Evolutionary conservation across 257 asterid species (phyloP).

Genomic region (Osmanthus fragrans): DNA sequence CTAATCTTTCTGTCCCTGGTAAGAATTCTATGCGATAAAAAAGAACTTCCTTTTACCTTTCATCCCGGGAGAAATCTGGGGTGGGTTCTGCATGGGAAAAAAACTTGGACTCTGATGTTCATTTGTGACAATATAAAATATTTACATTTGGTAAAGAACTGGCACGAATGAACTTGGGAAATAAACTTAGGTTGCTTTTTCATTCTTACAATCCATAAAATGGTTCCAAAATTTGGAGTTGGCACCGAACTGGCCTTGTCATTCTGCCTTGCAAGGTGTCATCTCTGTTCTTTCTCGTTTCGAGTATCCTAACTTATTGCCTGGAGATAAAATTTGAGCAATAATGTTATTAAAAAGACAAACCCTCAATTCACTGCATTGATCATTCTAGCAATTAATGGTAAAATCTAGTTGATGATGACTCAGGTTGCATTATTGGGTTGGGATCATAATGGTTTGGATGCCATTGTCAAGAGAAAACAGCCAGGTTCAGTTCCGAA

Average conservation of each 20-base stretch:
- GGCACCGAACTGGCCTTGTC: background rate
- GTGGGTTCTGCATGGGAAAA: background rate
- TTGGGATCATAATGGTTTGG: background rate
- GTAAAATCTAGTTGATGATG: too few relatives aligned
- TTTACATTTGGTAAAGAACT: background rate
- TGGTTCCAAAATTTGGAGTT: too few relatives aligned
- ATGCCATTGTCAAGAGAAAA: background rate
- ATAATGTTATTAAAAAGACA: background rate
- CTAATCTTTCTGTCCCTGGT: conserved; percentile 84
- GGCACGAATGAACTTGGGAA: background rate
- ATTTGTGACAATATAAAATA: background rate
- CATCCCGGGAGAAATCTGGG: background rate
- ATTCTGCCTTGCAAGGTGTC: background rate
- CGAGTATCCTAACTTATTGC: background rate
- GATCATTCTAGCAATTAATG: background rate
- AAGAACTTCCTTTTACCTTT: too few relatives aligned
- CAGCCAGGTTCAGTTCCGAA: background rate
- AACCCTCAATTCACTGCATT: background rate
- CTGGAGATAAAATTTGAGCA: background rate
- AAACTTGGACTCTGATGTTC: background rate
- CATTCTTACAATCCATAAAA: too few relatives aligned
- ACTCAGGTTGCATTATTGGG: background rate
- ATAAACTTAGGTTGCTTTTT: background rate
- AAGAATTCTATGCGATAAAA: conserved; percentile 19
- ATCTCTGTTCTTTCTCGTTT: background rate